Conservation (phyloP, 176 grass and related monocot species). For the Oryza rufipogon region DNA sequence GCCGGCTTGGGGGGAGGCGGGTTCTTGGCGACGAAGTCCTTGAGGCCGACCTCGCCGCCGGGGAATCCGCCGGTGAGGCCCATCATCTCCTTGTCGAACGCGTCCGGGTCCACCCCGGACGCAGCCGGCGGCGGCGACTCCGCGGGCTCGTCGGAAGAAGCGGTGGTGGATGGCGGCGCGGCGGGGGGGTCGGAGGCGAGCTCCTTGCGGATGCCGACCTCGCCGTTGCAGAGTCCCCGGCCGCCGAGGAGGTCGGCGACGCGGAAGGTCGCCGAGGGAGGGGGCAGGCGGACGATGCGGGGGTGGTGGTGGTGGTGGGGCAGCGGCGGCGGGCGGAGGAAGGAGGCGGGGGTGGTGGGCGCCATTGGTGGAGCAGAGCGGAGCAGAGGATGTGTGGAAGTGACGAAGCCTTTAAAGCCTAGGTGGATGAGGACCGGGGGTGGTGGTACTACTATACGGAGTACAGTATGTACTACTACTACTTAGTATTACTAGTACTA, state of each 20-base stretch:
- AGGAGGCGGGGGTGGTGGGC: constrained; percentile 28
- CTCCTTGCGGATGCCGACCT: constrained; percentile 63
- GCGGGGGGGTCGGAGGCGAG: constrained; percentile 29
- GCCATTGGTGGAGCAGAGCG: constrained; percentile 18
- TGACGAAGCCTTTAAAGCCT: background rate
- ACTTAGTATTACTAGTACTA: too few relatives aligned
- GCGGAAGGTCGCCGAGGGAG: constrained; percentile 38
- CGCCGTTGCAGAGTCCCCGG: constrained; percentile 68
- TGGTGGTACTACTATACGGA: too few relatives aligned
- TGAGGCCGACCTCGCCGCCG: constrained; percentile 82
- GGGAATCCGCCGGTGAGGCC: constrained; percentile 92
- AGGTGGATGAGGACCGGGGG: background rate
- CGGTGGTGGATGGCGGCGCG: background rate
- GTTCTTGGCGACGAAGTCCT: constrained; percentile 75
- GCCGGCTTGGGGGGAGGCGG: constrained; percentile 40
- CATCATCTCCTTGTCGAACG: constrained; percentile 87
- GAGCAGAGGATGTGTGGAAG: constrained; percentile 18
- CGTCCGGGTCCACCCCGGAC: constrained; percentile 36
- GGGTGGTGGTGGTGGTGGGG: background rate
- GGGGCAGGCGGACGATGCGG: background rate
- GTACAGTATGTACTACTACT: too few relatives aligned
- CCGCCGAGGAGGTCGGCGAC: constrained; percentile 60
- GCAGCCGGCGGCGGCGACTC: background rate
- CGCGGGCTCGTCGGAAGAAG: background rate
- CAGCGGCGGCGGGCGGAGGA: constrained; percentile 37